These are phyloP conservation scores for Pugionium dolabratum DNA, from an alignment of 345 rosid species.

Conservation along the genomic window DNA sequence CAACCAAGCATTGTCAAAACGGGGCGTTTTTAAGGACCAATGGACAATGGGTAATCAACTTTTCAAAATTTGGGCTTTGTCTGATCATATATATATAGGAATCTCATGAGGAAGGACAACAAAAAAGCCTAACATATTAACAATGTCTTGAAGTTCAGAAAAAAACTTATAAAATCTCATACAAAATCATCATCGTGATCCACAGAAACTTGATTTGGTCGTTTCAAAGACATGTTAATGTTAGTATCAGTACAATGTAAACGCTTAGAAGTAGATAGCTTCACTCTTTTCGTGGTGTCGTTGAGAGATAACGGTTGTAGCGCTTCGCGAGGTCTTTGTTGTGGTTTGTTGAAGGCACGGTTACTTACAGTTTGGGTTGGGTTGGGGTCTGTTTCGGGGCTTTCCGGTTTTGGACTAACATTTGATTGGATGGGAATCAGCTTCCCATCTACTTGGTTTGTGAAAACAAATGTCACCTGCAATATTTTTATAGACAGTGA, in stretches of 20 bases:
- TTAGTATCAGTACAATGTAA: conserved; percentile 30
- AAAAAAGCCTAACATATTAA: not conserved
- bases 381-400: conserved; percentile 23
- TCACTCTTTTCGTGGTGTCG: conserved; percentile 29
- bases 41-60: not conserved
- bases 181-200: conserved; percentile 55
- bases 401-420: conserved; percentile 42
- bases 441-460: conserved; percentile 93
- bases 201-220: conserved; percentile 40
- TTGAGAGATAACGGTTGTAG: conserved; percentile 36
- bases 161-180: conserved; percentile 27
- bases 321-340: conserved; percentile 44
- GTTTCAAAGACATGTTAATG: conserved; percentile 43
- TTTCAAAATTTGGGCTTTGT: conserved; percentile 20
- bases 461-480: conserved; percentile 88
- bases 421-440: conserved; percentile 77
- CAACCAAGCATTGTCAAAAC: conserved; percentile 4
- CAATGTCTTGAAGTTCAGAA: not conserved
- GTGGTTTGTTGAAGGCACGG: conserved; percentile 40
- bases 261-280: conserved; percentile 41
- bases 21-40: not conserved
- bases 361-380: conserved; percentile 39
- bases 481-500: conserved; percentile 20
- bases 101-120: not conserved
- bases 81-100: no score